phyloP scores from a whole-genome alignment of 441 rosid genomes.

The Eutrema salsugineum region DNA sequence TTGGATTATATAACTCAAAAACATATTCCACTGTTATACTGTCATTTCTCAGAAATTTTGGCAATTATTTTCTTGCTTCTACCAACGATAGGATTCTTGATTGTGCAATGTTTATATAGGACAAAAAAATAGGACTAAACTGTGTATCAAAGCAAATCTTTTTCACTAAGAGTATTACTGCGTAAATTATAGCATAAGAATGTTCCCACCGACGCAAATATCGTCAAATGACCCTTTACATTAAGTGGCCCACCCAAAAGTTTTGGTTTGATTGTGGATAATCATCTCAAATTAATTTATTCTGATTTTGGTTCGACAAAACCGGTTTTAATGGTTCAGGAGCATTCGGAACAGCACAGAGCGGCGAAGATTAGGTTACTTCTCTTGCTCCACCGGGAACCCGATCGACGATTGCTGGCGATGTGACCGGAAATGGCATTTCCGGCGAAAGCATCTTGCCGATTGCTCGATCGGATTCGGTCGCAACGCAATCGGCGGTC shows the following conservation, averaged over 20 bases:
- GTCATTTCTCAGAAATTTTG: background rate
- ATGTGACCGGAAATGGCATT: slow-evolving; percentile 44
- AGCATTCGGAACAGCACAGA: slow-evolving; percentile 38
- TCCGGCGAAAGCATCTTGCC: slow-evolving; percentile 38
- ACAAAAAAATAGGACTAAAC: background rate
- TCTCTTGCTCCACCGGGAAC: slow-evolving; percentile 50
- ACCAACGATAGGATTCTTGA: background rate
- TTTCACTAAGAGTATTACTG: background rate
- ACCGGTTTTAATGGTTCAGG: slow-evolving; percentile 23
- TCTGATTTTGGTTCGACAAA: background rate
- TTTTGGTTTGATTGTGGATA: background rate
- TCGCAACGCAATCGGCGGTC: slow-evolving; percentile 48
- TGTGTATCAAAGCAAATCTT: background rate
- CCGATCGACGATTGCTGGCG: slow-evolving; percentile 59
- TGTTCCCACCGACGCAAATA: slow-evolving; percentile 17
- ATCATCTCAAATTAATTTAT: background rate
- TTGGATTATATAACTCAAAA: background rate
- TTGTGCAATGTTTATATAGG: background rate
- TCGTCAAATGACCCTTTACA: background rate
- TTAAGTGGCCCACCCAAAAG: background rate
- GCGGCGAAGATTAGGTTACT: slow-evolving; percentile 42
- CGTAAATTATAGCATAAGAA: background rate
- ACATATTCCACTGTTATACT: background rate
- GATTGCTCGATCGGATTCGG: slow-evolving; percentile 50
- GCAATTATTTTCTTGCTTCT: background rate